Evolutionary conservation across 768 basidiomycete species (phyloP), one percentile per base, ranked within the genome.

Genomic region (Suillus tomentosus): DNA sequence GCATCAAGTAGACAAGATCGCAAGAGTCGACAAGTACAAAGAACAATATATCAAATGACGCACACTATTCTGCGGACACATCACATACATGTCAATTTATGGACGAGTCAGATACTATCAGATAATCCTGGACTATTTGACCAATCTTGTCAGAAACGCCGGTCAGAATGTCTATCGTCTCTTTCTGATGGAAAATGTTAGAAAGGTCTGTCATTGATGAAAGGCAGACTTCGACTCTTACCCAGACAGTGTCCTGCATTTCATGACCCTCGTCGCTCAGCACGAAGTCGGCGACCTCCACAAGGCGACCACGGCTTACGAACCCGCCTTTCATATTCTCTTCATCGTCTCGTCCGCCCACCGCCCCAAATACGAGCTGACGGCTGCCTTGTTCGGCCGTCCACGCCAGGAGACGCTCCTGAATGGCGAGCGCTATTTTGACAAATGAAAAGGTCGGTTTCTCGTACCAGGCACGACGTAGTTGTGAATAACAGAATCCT

Each of bases 191-290:
- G 7, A 7, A 1, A 14, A 14, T 11, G 42, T 10, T 19, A 45
- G 19, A 43, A 11, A 11, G 0, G 17, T 13, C 13, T 14, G 22
- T 14, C 24, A 22, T 7, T 1, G 36, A 15, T 22, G 11, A n/a
- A 3, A 1, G 2, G 19, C 2, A 15, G 6, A 64, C 24, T 50
- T 17, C 15, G 3, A 51, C 77, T 65, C 67, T 14, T 57, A 79
- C 79, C 78, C 79, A 80, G 10, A 78, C 42, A 39, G 55, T 66
- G n/a, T 74, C 71, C 57, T 79, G 73, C 60, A 71, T 69, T 27
- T 53, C 65, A 39, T 57, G 60, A 0, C 77, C 80, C 24, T 74
- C 68, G 8, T 71, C 67, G 40, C 74, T 73, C 2, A 77, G 47
- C 50, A 77, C 71, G 40, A 73, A 78, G 61, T 80, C 77, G 37